Evolutionary conservation across 345 rosid genomes (phyloP).

Genomic region (Linum lewisii): DNA sequence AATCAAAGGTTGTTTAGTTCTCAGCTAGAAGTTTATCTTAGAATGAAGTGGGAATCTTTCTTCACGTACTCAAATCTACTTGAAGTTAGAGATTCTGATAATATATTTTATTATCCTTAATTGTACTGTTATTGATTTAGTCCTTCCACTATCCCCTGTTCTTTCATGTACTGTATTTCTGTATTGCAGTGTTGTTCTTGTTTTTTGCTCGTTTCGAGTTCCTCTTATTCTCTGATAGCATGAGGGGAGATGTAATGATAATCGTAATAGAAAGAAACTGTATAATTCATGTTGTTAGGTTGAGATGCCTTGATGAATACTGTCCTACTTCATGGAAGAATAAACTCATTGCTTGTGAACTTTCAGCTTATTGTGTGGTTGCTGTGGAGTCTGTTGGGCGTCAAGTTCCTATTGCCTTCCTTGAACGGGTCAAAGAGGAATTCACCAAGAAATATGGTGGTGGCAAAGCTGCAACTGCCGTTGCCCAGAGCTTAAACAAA

Average conservation of each 20-base stretch:
- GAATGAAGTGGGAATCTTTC: neutral
- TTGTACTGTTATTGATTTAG: too few species aligned
- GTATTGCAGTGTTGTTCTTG: too few species aligned
- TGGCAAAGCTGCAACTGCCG: slow-evolving; percentile 2
- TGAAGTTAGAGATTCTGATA: neutral
- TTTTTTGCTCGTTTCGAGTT: too few species aligned
- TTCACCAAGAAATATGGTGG: slow-evolving; percentile 2
- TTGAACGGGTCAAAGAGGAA: neutral
- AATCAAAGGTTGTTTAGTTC: neutral
- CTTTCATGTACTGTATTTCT: too few species aligned
- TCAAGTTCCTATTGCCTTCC: slow-evolving; percentile 3
- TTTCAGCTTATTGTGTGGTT: slow-evolving; percentile 4
- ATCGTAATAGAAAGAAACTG: neutral
- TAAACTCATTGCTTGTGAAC: neutral
- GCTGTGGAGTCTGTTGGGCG: slow-evolving; percentile 7
- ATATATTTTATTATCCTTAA: neutral
- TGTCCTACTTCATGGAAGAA: neutral
- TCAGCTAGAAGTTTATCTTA: neutral
- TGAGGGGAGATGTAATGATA: neutral
- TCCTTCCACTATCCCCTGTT: neutral
- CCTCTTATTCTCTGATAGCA: too few species aligned
- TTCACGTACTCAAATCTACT: neutral
- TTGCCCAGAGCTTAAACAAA: slow-evolving; percentile 1
- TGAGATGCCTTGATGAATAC: neutral
- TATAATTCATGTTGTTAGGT: neutral